Evolutionary conservation across 2,329 filamentous ascomycete genomes (phyloP).

Genomic region (Chaetomiaceae sp.): DNA sequence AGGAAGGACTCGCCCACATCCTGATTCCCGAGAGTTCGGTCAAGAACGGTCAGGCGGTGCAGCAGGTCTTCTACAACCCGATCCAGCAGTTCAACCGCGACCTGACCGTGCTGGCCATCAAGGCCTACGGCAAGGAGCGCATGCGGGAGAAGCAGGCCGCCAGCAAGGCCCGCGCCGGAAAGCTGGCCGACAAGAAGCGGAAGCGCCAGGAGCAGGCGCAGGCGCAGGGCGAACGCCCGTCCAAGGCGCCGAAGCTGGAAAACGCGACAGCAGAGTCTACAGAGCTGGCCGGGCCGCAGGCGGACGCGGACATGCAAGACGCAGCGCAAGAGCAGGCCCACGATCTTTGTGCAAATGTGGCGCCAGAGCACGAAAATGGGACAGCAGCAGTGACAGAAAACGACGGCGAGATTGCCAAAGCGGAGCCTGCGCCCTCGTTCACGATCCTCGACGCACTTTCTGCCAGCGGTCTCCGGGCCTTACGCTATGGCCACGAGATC

Average conservation of each 20-base stretch:
- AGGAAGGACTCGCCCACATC: constrained; percentile 53
- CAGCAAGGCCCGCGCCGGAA: constrained; percentile 50
- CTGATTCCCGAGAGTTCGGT: constrained; percentile 42
- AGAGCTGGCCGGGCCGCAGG: constrained; percentile 22
- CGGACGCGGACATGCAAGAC: constrained; percentile 14
- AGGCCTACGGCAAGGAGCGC: constrained; percentile 70
- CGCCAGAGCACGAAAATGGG: constrained; percentile 12
- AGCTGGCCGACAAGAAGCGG: constrained; percentile 37
- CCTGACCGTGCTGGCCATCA: constrained; percentile 85
- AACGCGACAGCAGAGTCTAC: constrained; percentile 8
- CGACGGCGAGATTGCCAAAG: constrained; percentile 10
- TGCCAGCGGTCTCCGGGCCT: constrained; percentile 81
- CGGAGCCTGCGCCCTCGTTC: constrained; percentile 45
- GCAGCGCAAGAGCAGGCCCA: constrained; percentile 9
- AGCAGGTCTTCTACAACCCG: constrained; percentile 95
- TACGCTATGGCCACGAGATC: constrained; percentile 88
- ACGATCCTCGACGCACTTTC: constrained; percentile 93
- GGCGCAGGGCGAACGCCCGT: constrained; percentile 35
- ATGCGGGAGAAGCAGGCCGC: constrained; percentile 45
- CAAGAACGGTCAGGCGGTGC: constrained; percentile 53
- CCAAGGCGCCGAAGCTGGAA: constrained; percentile 25
- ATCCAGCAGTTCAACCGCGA: constrained; percentile 99
- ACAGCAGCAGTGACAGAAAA: not conserved
- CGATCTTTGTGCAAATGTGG: too few relatives aligned
- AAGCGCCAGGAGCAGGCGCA: constrained; percentile 37